Conservation (phyloP, 73 alveolate genomes). For the Uronychia setigera region DNA sequence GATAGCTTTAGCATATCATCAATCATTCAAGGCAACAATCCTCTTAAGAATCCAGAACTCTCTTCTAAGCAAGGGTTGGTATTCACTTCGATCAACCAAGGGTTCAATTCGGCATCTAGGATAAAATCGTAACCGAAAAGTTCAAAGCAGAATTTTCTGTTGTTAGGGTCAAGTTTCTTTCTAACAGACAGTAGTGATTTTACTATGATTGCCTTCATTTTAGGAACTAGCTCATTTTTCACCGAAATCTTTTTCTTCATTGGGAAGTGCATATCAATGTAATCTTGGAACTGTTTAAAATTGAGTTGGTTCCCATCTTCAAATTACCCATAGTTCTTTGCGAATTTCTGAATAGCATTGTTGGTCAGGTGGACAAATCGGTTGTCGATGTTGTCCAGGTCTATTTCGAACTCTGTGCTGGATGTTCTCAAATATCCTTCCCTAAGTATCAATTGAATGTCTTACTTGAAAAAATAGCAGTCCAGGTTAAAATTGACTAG, state of each 20-base stretch:
- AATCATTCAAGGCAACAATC: conserved; percentile 53
- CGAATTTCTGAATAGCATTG: conserved; percentile 82
- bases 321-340: conserved; percentile 55
- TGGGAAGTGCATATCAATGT: conserved; percentile 41
- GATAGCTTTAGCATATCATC: conserved; percentile 45
- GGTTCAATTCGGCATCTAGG: conserved; percentile 27
- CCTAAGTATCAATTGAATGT: neutral
- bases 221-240: conserved; percentile 26
- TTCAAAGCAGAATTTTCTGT: conserved; percentile 47
- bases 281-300: conserved; percentile 58
- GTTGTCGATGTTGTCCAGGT: conserved; percentile 58
- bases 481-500: conserved; percentile 55
- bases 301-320: conserved; percentile 55
- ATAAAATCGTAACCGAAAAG: conserved; percentile 69
- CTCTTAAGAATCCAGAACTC: conserved; percentile 34
- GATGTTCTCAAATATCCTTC: conserved; percentile 60
- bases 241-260: conserved; percentile 12
- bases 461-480: conserved; percentile 45
- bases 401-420: conserved; percentile 55
- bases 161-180: conserved; percentile 58
- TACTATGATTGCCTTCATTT: conserved; percentile 44
- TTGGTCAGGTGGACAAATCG: conserved; percentile 92
- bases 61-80: conserved; percentile 73
- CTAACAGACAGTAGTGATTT: conserved; percentile 22
- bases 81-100: conserved; percentile 66